Conservation (phyloP, 2,329 filamentous ascomycete genomes). For the Monilinia fructigena region DNA sequence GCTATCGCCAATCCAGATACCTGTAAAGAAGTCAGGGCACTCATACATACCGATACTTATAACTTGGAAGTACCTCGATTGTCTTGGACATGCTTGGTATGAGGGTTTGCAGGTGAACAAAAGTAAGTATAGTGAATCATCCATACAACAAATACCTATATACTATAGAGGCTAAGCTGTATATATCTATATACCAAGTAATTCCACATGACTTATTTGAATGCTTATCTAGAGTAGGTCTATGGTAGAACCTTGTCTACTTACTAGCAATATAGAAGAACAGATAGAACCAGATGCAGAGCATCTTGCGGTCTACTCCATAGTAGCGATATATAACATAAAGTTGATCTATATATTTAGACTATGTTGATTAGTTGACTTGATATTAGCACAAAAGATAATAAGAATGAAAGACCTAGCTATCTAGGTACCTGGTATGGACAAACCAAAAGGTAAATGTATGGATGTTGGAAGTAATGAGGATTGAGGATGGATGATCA, state of each 20-base stretch:
- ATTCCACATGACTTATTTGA: too few species aligned
- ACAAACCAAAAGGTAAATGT: too few species aligned
- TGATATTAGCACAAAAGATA: background rate
- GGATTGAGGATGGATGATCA: too few species aligned
- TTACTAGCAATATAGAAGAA: too few species aligned
- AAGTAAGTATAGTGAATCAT: background rate
- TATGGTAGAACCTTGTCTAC: background rate
- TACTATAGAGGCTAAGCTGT: background rate
- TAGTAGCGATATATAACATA: background rate
- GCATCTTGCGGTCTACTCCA: background rate
- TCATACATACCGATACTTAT: too few species aligned
- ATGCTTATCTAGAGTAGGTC: background rate
- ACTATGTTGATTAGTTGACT: background rate
- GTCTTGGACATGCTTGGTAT: too few species aligned
- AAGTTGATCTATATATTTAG: background rate
- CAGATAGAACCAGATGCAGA: background rate
- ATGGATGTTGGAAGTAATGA: too few species aligned
- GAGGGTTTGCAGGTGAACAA: background rate
- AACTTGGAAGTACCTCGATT: too few species aligned
- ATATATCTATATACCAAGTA: too few species aligned
- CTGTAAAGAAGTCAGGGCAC: too few species aligned
- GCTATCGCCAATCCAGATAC: too few species aligned
- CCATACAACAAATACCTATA: background rate
- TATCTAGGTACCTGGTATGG: too few species aligned
- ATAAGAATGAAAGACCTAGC: background rate